A percentile compares a stretch with the other conserved stretches of the same genome.
Evolutionary conservation across 2,329 filamentous ascomycete genomes (phyloP).

Genomic region (Fusarium oxysporum): DNA sequence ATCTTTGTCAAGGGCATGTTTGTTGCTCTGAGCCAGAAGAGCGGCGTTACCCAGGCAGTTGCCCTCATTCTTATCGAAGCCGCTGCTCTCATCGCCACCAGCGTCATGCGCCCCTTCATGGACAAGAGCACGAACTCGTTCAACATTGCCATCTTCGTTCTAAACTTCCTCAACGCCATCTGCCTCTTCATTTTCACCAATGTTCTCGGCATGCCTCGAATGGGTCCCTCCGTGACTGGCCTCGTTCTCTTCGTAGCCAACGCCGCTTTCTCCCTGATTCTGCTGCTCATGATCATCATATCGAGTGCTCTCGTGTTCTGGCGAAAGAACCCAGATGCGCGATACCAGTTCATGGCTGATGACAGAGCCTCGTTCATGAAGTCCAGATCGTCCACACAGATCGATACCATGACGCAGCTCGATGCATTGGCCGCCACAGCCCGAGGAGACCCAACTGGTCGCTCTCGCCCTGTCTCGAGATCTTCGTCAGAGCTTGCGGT

Average conservation of each 20-base stretch:
- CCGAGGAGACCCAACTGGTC: slow-evolving; percentile 71
- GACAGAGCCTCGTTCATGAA: slow-evolving; percentile 98
- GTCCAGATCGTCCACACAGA: slow-evolving; percentile 76
- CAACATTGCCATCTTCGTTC: slow-evolving; percentile 89
- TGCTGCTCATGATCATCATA: slow-evolving; percentile 80
- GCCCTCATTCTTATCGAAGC: slow-evolving; percentile 87
- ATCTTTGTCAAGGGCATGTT: slow-evolving; percentile 88
- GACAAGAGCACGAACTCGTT: slow-evolving; percentile 97
- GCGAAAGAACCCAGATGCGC: slow-evolving; percentile 94
- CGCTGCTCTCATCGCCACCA: slow-evolving; percentile 78
- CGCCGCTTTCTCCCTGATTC: slow-evolving; percentile 82
- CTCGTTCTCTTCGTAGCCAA: slow-evolving; percentile 91
- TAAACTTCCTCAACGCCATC: slow-evolving; percentile 92
- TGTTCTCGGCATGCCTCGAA: slow-evolving; percentile 82
- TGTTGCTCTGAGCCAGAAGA: slow-evolving; percentile 81
- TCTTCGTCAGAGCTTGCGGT: slow-evolving; percentile 13
- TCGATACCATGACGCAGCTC: slow-evolving; percentile 81
- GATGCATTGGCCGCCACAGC: slow-evolving; percentile 93
- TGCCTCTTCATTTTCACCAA: slow-evolving; percentile 90
- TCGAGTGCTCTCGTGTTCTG: slow-evolving; percentile 75
- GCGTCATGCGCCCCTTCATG: slow-evolving; percentile 92
- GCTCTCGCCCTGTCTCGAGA: slow-evolving; percentile 14
- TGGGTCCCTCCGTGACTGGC: slow-evolving; percentile 89
- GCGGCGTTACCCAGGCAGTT: slow-evolving; percentile 81
- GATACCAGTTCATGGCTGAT: slow-evolving; percentile 96